These are phyloP conservation scores for Plenodomus tracheiphilus DNA, from an alignment of 2,329 filamentous ascomycete species.

Conservation along the genomic window DNA sequence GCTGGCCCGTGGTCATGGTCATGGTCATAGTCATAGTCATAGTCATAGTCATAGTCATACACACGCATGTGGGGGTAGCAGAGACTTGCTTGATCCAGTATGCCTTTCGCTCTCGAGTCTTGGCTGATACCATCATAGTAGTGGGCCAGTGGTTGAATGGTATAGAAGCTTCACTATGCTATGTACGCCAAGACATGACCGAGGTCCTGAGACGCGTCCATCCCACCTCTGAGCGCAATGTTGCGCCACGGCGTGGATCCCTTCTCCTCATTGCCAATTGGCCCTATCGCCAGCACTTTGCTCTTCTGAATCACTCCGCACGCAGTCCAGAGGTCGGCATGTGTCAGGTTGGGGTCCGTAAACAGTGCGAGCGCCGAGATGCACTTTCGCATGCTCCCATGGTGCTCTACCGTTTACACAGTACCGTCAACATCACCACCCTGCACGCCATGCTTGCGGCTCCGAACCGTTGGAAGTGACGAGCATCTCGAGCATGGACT, in stretches of 20 bases:
- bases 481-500: background rate
- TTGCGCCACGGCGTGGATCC: background rate
- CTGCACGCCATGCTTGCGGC: background rate
- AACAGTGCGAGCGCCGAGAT: background rate
- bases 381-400: too few species aligned
- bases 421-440: background rate
- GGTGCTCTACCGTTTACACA: too few species aligned
- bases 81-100: slow-evolving; percentile 11
- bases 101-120: background rate
- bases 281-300: background rate
- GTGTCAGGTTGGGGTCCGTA: background rate
- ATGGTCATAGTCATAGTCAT: too few species aligned
- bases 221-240: background rate
- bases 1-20: too few species aligned
- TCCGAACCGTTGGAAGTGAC: background rate
- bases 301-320: background rate
- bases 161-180: slow-evolving; percentile 11
- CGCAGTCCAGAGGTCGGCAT: background rate
- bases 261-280: background rate
- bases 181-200: slow-evolving; percentile 15
- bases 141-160: too few species aligned
- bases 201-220: slow-evolving; percentile 4
- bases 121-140: background rate
- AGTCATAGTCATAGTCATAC: too few species aligned
- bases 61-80: too few species aligned